Conservation (phyloP, 768 basidiomycete species). For the Rhizopogon vesiculosus region DNA sequence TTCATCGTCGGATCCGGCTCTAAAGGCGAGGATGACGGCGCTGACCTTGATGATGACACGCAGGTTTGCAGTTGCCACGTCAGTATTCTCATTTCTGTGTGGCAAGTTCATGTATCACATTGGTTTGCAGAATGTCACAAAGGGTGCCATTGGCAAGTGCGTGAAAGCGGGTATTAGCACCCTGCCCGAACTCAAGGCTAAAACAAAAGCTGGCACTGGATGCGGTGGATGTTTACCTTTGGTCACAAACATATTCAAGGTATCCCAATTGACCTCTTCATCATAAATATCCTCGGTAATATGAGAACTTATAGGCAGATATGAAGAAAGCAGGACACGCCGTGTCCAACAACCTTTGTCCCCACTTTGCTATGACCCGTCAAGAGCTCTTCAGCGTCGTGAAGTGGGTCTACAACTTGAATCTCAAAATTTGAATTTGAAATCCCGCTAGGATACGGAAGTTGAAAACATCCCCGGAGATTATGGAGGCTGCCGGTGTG, state of each 20-base stretch:
- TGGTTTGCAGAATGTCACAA: slow-evolving; percentile 50
- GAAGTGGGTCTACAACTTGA: slow-evolving; percentile 25
- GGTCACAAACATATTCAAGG: slow-evolving; percentile 35
- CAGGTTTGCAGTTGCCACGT: slow-evolving; percentile 72
- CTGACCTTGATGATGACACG: slow-evolving; percentile 65
- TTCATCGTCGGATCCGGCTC: slow-evolving; percentile 56
- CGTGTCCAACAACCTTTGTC: slow-evolving; percentile 56
- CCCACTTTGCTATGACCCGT: slow-evolving; percentile 61
- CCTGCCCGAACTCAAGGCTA: slow-evolving; percentile 52
- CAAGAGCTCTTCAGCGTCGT: slow-evolving; percentile 64
- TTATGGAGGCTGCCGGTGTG: slow-evolving; percentile 48
- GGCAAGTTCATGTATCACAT: neutral
- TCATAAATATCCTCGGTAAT: neutral
- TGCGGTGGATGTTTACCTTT: slow-evolving; percentile 74
- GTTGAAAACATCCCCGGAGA: slow-evolving; percentile 47
- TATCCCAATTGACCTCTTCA: slow-evolving; percentile 1
- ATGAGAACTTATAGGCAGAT: slow-evolving; percentile 40
- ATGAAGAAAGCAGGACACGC: slow-evolving; percentile 64
- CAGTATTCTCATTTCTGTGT: slow-evolving; percentile 6
- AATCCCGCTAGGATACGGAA: slow-evolving; percentile 44
- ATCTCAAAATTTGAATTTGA: neutral
- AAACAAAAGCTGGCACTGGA: slow-evolving; percentile 68
- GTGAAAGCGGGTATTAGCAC: slow-evolving; percentile 45
- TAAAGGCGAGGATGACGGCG: slow-evolving; percentile 52
- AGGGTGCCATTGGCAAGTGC: slow-evolving; percentile 49